Evolutionary conservation across 495 filamentous ascomycete genomes (phyloP), one percentile per base, ranked within the genome.

Genomic region (Aspergillus mulundensis): DNA sequence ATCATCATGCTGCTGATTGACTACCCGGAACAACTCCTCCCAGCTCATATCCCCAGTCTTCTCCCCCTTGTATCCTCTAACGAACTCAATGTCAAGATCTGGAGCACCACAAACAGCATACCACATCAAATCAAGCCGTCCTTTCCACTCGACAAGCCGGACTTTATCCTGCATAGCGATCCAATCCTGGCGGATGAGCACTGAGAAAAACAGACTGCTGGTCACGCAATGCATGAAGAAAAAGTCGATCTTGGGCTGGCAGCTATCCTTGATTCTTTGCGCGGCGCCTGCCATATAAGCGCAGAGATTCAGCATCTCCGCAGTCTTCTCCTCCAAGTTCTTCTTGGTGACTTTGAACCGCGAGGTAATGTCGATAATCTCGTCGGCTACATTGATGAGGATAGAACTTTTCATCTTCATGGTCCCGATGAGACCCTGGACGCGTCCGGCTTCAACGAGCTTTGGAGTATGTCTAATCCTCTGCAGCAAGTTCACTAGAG

Each of bases 151-250:
- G 6, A 75, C 43, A 5, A 72, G 44, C 1, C 66, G 67, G 8
- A 55, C 65, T 16, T 60, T 59, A 23, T 68, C 62, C 28, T 57
- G 60, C 0, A 61, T 28, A 11, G 19, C 43, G 32, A 75, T 65
- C 64, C 66, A 74, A 10, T 28, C 16, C 36, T 64, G 60, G 0
- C 47, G 28, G 14, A 50, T 25, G 3, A 75, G 46, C 10, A 63
- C 49, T 15, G 36, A 59, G 34, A 69, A 53, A 47, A 69, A 69
- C 38, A 75, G 62, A 20, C 54, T 60, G 58, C 49, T 50, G 25
- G 61, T 75, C n/a, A 71, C 65, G 24, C 39, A 50, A 54, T 76
- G 72, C 60, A 76, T 68, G 54, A 56, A 52, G 63, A 70, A 73
- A 50, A 76, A 76, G 55, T 76, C 72, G 40, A 76, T 58, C 54